Conservation (phyloP, 1,284 basidiomycete genomes). For the Ganoderma meredithae region DNA sequence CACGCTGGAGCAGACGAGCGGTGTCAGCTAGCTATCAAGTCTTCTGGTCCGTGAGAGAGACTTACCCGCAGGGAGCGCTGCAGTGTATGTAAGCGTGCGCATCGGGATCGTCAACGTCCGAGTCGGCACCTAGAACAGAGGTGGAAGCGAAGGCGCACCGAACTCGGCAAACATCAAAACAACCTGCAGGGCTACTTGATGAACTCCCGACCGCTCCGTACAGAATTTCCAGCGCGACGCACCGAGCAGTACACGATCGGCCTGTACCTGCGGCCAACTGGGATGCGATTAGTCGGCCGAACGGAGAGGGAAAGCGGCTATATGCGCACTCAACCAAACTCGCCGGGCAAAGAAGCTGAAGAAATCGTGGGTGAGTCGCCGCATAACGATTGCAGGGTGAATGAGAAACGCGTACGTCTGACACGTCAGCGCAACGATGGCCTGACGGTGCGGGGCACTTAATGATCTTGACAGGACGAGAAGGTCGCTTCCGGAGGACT, state of each 20-base stretch:
- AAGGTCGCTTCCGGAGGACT: neutral
- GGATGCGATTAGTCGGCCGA: neutral
- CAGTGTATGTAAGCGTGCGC: neutral
- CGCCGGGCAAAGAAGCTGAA: neutral
- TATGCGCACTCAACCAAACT: neutral
- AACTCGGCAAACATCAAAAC: neutral
- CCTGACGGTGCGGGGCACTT: neutral
- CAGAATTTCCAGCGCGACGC: neutral
- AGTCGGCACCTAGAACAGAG: too few species aligned
- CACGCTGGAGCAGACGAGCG: neutral
- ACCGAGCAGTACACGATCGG: neutral
- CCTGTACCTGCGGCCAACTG: slow-evolving; percentile 1
- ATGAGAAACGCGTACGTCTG: neutral
- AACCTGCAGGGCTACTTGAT: neutral
- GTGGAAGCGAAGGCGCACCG: neutral
- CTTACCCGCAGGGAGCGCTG: neutral
- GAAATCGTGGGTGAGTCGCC: neutral
- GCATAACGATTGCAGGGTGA: neutral
- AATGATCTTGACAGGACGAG: neutral
- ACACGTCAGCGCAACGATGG: neutral
- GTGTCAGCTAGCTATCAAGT: neutral
- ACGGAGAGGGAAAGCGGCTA: neutral
- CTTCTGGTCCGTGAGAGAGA: too few species aligned
- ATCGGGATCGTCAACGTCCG: neutral
- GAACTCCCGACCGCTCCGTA: neutral